A percentile compares a stretch with the other conserved stretches of the same genome.
phyloP scores from a whole-genome alignment of 768 basidiomycete species.

The Austroboletus eburneus region DNA sequence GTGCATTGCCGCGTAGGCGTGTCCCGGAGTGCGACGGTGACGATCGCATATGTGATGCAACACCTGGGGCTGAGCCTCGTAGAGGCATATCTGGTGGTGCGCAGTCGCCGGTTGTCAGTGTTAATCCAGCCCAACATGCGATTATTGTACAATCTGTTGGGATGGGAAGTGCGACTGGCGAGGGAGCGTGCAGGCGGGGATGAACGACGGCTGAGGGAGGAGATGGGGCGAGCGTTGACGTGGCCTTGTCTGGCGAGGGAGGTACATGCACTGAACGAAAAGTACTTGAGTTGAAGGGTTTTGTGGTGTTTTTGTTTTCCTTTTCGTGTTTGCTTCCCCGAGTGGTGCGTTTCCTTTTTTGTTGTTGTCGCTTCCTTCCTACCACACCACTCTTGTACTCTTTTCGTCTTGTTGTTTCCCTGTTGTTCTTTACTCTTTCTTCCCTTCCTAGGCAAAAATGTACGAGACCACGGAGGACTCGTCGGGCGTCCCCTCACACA shows the following conservation, averaged over 20 bases:
- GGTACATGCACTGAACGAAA: slow-evolving; percentile 82
- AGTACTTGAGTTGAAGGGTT: slow-evolving; percentile 59
- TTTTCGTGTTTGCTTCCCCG: not conserved
- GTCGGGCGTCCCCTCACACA: too few species aligned
- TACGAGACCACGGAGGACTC: too few species aligned
- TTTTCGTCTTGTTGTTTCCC: too few species aligned
- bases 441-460: too few species aligned
- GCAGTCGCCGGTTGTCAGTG: slow-evolving; percentile 84
- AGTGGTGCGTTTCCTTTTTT: not conserved
- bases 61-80: slow-evolving; percentile 80
- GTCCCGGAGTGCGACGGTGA: slow-evolving; percentile 88
- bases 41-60: slow-evolving; percentile 98
- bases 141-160: slow-evolving; percentile 90
- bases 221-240: slow-evolving; percentile 63
- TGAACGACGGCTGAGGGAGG: slow-evolving; percentile 47
- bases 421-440: too few species aligned
- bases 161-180: slow-evolving; percentile 95
- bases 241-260: slow-evolving; percentile 87
- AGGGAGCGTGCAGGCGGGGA: slow-evolving; percentile 58
- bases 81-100: slow-evolving; percentile 90
- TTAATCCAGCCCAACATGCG: slow-evolving; percentile 95
- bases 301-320: not conserved
- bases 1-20: slow-evolving; percentile 99
- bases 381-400: too few species aligned
- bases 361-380: too few species aligned